phyloP scores from a whole-genome alignment of 148 eudicot species.

The Pouteria glomerata region DNA sequence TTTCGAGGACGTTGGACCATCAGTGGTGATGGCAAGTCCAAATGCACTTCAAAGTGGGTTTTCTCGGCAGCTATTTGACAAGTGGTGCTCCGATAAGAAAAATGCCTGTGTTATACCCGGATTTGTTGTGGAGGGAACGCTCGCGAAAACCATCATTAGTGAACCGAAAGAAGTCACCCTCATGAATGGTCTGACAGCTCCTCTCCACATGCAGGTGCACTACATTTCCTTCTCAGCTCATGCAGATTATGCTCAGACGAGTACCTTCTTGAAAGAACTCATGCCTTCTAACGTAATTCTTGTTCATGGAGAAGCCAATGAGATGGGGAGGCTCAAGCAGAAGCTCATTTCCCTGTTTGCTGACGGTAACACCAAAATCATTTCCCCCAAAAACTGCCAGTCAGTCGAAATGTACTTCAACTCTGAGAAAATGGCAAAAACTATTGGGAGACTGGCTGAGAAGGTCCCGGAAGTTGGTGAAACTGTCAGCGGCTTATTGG shows the following conservation, averaged over 20 bases:
- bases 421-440: slow-evolving; percentile 85
- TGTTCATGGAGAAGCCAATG: slow-evolving; percentile 90
- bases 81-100: slow-evolving; percentile 84
- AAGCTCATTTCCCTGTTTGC: slow-evolving; percentile 63
- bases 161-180: slow-evolving; percentile 94
- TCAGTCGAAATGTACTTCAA: slow-evolving; percentile 83
- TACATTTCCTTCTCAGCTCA: slow-evolving; percentile 97
- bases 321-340: slow-evolving; percentile 93
- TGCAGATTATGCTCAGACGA: slow-evolving; percentile 84
- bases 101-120: slow-evolving; percentile 95
- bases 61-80: slow-evolving; percentile 88
- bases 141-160: slow-evolving; percentile 79
- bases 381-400: slow-evolving; percentile 84
- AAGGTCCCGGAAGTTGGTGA: slow-evolving; percentile 70
- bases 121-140: slow-evolving; percentile 84
- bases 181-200: slow-evolving; percentile 74
- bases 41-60: slow-evolving; percentile 88
- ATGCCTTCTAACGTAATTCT: slow-evolving; percentile 92
- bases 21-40: slow-evolving; percentile 94
- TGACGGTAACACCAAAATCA: slow-evolving; percentile 63
- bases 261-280: slow-evolving; percentile 73
- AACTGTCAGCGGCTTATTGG: slow-evolving; percentile 69
- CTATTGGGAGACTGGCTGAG: slow-evolving; percentile 79
- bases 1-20: slow-evolving; percentile 80
- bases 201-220: slow-evolving; percentile 82